These are phyloP conservation scores for Botrytis medusae DNA, from an alignment of 2,329 filamentous ascomycete species.

Conservation along the genomic window DNA sequence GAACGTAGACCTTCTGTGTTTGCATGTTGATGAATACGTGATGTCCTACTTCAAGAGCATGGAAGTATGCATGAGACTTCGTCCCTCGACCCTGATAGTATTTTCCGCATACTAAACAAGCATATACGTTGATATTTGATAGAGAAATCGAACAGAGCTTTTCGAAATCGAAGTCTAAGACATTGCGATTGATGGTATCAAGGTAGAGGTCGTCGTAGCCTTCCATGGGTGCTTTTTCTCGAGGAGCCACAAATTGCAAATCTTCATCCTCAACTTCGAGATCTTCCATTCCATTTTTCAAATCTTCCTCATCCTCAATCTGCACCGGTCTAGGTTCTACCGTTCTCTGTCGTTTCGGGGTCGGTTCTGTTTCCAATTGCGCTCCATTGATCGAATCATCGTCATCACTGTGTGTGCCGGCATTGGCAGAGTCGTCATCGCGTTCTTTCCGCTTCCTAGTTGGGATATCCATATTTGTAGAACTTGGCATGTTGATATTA, in stretches of 20 bases:
- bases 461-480: slow-evolving; percentile 11
- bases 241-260: slow-evolving; percentile 45
- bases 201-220: slow-evolving; percentile 96
- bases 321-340: slow-evolving; percentile 12
- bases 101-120: slow-evolving; percentile 94
- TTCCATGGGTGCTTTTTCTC: slow-evolving; percentile 76
- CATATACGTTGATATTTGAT: slow-evolving; percentile 98
- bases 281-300: slow-evolving; percentile 35
- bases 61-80: slow-evolving; percentile 96
- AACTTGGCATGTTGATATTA: neutral
- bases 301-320: slow-evolving; percentile 30
- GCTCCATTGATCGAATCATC: neutral
- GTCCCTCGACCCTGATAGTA: slow-evolving; percentile 94
- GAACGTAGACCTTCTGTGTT: slow-evolving; percentile 83
- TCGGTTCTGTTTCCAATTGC: slow-evolving; percentile 14
- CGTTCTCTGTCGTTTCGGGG: slow-evolving; percentile 18
- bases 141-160: slow-evolving; percentile 95
- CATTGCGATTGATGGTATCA: slow-evolving; percentile 89
- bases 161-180: slow-evolving; percentile 98
- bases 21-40: slow-evolving; percentile 99
- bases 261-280: slow-evolving; percentile 41
- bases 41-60: slow-evolving; percentile 90
- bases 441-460: slow-evolving; percentile 20
- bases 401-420: neutral
- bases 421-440: slow-evolving; percentile 3